Base-by-base conservation (phyloP, 2,329 filamentous ascomycete genomes). In the Dactylonectria estremocensis region DNA sequence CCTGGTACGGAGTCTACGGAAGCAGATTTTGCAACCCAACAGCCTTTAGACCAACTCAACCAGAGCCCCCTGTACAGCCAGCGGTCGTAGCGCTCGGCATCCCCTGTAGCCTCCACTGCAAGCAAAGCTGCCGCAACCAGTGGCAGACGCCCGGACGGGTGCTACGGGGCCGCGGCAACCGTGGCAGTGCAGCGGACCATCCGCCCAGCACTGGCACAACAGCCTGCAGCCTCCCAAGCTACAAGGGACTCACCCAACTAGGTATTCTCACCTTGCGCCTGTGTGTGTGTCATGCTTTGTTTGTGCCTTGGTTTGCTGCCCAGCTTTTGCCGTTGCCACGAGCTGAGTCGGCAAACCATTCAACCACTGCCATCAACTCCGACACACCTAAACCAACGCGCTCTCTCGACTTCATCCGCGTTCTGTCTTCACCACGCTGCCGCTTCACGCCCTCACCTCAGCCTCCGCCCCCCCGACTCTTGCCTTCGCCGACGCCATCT, bases 151-250 rank as follows among this genome's bases (percentile, higher is more conserved):
- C 13, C 54, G 24, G 14, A 35, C 61, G 61, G 61, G 48, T 46
- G 48, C 33, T 66, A 46, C 46, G 46, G 49, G 48, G 50, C 24
- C 57, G 63, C 52, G 52, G 48, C 45, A 61, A 61, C 57, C 49
- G 61, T 68, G 61, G 61, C 65, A 68, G 68, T 65, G 54, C 66
- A 62, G 55, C 22, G 45, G 65, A 43, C 60, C 61, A 64, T 49
- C 20, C 50, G 61, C 53, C 56, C 64, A 64, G 52, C 57, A 43
- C 20, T 8, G n/a, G 33, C 18, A 54, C 28, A 53, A 57, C 52
- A 53, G n/a, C 61, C 43, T 22, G 49, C 22, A 33, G 40, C 52
- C 58, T 48, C 61, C 55, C 28, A 45, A 24, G 46, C 46, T 16
- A 16, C 64, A 58, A 37, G 53, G 58, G 53, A 49, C 53, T 53